Base-by-base conservation (phyloP, 2,329 filamentous ascomycete species). In the Fusarium annulatum region DNA sequence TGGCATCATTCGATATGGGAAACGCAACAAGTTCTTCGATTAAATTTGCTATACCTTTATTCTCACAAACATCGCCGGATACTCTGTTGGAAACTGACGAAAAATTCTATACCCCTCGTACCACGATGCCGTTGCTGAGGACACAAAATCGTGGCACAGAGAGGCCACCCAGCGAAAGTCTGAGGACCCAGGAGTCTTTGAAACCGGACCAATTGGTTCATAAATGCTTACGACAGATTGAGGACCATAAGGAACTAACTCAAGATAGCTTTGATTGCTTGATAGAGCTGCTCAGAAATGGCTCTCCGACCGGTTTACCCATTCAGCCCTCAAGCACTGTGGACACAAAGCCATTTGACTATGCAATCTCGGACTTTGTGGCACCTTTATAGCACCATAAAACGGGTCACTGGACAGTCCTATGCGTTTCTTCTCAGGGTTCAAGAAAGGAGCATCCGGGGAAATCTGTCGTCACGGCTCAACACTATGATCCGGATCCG, bases 1-100 rank as follows among this genome's bases (percentile, higher is more conserved):
- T 28, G 1, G 36, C 12, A 23, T 18, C 6, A 1, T 30, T 14
- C 14, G 0, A 7, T 2, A 64, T 14, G 6, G 9, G 34, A 9
- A 39, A 28, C 23, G 14, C 23, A n/a, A 3, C 14, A 19, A 49
- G 46, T 33, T 30, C 43, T 45, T 19, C 23, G 18, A 26, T 19
- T 19, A 14, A 16, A 19, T 19, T 26, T 9, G 23, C 11, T 45
- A 12, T 19, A 14, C 14, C 16, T 12, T 45, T 19, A 4, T 26
- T 45, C 16, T 14, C 23, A 19, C 23, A 26, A 12, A 26, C 42
- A 10, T 2, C 42, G 23, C 11, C 3, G 7, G 4, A 14, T 19
- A 19, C 19, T 12, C 43, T 23, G 11, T 14, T 14, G 16, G 11
- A 19, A 26, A 26, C 4, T 45, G 23, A 7, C 19, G 10, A 26